Base-by-base conservation (phyloP, 1,139 yeast genomes). In the Lodderomyces beijingensis region DNA sequence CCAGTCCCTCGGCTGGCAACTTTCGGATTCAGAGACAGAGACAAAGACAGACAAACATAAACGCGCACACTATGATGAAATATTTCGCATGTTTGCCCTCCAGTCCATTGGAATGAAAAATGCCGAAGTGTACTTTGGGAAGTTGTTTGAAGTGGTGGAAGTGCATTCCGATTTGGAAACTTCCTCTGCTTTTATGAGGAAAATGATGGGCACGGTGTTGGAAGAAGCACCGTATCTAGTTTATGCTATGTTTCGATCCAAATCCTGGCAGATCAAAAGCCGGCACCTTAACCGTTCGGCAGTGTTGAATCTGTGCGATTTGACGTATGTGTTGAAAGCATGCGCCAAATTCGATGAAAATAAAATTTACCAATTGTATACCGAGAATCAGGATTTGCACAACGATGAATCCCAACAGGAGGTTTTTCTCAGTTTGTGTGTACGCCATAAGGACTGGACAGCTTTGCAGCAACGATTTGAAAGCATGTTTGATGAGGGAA, bases 401-500 rank as follows among this genome's bases (percentile, higher is more conserved):
- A 44, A 55, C 36, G 58, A 53, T 22, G 34, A 24, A 16, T 31
- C 31, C 2, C 72, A 66, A 39, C 69, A 75, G 35, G 70, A 66
- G 27, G 56, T 66, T 5, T 45, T 77, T 11, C 57, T 78, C 25
- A 44, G 56, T 11, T 62, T 79, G 2, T 66, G 79, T 39, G 77
- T 83, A 2, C 57, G 62, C 26, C 53, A 62, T 11, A 65, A 71
- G 27, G 74, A 79, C 42, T 83, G 88, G 83, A 57, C 58, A 18
- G 59, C 70, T 4, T 61, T 86, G 39, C 82, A 80, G 49, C 47
- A 58, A n/a, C 71, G 76, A 32, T 80, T 85, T 47, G 85, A 82
- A 41, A 66, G 64, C 2, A 61, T 82, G 52, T 72, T 77, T 41
- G 79, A 79, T 2, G 58, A 67, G 16, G 80, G 79, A 1, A 62